Evolutionary conservation across 208 protist species (phyloP).

Genomic region (Porcisia deanei): DNA sequence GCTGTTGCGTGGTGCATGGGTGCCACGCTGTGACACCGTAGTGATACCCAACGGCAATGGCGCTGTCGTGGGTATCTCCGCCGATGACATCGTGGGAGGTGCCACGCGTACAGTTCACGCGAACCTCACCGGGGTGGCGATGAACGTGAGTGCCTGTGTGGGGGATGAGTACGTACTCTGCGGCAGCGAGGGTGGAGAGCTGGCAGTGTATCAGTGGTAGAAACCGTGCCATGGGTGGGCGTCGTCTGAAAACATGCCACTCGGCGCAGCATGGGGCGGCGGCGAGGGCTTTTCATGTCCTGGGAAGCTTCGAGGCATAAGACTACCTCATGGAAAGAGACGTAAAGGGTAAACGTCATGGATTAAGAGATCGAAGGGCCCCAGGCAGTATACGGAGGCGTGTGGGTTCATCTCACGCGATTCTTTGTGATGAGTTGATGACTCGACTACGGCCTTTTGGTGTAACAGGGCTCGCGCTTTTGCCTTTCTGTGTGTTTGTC

Average conservation of each 20-base stretch:
- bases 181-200: conserved; percentile 29
- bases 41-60: conserved; percentile 36
- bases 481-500: neutral
- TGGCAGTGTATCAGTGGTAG: conserved; percentile 41
- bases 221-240: neutral
- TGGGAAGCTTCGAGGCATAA: neutral
- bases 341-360: too few relatives aligned
- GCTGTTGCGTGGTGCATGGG: conserved; percentile 54
- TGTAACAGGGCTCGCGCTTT: neutral
- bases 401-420: neutral
- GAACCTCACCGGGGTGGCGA: conserved; percentile 2
- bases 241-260: neutral
- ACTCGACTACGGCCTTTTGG: neutral
- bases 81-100: conserved; percentile 25
- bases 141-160: conserved; percentile 39
- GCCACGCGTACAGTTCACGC: conserved; percentile 15
- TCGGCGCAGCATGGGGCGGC: neutral
- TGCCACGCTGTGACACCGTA: conserved; percentile 6
- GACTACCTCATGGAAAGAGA: neutral
- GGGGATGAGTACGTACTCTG: conserved; percentile 37
- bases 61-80: conserved; percentile 19
- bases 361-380: neutral
- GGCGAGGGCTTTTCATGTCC: neutral
- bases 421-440: neutral
- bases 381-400: neutral